Conservation (phyloP, 2,329 filamentous ascomycete genomes). For the Gaeumannomyces tritici region DNA sequence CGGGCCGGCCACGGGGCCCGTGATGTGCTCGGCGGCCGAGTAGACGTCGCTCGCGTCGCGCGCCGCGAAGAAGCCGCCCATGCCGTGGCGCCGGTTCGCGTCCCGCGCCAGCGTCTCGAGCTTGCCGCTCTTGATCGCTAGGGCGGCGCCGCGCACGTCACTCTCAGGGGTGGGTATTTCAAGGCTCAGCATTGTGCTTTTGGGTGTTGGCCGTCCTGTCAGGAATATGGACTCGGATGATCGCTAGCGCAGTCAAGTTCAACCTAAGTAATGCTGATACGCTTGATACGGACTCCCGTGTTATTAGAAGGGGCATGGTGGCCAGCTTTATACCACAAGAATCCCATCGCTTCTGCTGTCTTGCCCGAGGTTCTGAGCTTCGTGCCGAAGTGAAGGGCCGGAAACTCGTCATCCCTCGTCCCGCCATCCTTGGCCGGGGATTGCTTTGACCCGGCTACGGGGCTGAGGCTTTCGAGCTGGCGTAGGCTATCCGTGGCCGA, state of each 20-base stretch:
- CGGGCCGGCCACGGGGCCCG: neutral
- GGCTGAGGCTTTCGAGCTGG: neutral
- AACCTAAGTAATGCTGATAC: too few species aligned
- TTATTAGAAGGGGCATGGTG: too few species aligned
- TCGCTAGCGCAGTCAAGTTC: too few species aligned
- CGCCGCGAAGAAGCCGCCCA: neutral
- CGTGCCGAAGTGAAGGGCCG: neutral
- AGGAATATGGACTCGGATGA: too few species aligned
- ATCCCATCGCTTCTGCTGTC: neutral
- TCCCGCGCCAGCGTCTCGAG: neutral
- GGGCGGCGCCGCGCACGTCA: neutral
- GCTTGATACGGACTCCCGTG: too few species aligned
- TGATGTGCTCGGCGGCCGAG: neutral
- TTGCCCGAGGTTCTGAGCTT: neutral
- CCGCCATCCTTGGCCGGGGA: neutral
- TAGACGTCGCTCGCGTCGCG: neutral
- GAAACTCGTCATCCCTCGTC: neutral
- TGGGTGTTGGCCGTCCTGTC: neutral
- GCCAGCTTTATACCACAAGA: neutral
- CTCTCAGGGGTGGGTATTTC: too few species aligned
- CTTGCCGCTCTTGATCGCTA: neutral
- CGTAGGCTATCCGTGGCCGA: neutral
- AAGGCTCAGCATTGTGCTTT: neutral
- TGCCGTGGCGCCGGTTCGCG: neutral
- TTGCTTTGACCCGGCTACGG: neutral